These are phyloP conservation scores for Trichosanthes truncata DNA, from an alignment of 306 rosid genomes.

Conservation along the genomic window DNA sequence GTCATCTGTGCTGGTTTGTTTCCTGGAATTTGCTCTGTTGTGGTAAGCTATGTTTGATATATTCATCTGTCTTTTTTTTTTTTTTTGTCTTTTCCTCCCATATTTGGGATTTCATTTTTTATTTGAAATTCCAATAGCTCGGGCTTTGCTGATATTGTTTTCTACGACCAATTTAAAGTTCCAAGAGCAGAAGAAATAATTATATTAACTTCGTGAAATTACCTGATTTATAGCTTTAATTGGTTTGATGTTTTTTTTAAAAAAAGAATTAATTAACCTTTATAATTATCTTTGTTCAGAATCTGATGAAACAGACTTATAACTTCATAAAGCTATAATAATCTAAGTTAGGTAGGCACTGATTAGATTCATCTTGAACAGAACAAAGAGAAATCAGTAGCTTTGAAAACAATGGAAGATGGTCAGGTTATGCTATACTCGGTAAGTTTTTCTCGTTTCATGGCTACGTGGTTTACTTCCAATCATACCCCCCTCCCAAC, in stretches of 20 bases:
- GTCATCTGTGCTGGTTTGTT: constrained; percentile 72
- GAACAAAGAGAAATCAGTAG: constrained; percentile 80
- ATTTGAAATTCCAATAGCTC: neutral
- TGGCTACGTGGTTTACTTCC: constrained; percentile 4
- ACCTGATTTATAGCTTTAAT: neutral
- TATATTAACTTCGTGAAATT: neutral
- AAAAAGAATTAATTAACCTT: too few species aligned
- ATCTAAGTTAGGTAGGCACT: neutral
- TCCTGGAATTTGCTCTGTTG: constrained; percentile 89
- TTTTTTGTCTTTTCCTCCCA: neutral
- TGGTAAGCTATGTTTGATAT: constrained; percentile 41
- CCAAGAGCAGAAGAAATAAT: constrained; percentile 1
- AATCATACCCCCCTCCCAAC: neutral
- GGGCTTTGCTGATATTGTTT: neutral
- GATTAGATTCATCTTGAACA: constrained; percentile 27
- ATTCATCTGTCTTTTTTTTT: neutral
- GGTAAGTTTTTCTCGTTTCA: constrained; percentile 19
- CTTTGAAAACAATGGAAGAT: constrained; percentile 87
- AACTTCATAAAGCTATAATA: neutral
- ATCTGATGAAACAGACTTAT: neutral
- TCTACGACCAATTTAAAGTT: neutral
- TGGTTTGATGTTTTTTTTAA: neutral
- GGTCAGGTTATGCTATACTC: constrained; percentile 56
- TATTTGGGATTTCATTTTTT: neutral
- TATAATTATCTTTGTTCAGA: neutral